phyloP scores from a whole-genome alignment of 257 asterid genomes.

The Coffea canephora region DNA sequence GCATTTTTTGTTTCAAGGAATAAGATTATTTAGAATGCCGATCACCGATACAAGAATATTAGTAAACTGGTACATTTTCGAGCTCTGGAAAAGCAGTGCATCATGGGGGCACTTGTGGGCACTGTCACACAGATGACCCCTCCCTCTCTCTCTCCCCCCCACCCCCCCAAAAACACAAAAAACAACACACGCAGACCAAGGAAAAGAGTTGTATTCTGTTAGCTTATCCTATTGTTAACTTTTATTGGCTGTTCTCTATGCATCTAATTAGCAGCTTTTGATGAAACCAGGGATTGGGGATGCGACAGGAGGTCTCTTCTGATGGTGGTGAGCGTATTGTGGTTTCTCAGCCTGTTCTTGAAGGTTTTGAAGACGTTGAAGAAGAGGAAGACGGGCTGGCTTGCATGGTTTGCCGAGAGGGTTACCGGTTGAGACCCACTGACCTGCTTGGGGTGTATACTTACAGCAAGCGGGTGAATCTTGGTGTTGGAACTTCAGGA shows the following conservation, averaged over 20 bases:
- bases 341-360: conserved; percentile 78
- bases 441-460: conserved; percentile 87
- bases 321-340: conserved; percentile 96
- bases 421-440: conserved; percentile 81
- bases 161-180: no score
- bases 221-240: not conserved
- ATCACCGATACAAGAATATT: not conserved
- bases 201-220: not conserved
- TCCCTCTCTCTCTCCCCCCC: not conserved
- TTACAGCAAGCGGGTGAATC: conserved; percentile 91
- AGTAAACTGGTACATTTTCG: not conserved
- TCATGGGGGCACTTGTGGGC: not conserved
- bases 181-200: not conserved
- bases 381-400: conserved; percentile 96
- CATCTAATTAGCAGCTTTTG: conserved; percentile 15
- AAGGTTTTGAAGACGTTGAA: conserved; percentile 91
- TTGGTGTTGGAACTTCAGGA: conserved; percentile 84
- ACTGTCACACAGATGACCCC: not conserved
- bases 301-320: conserved; percentile 74
- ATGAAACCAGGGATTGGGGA: conserved; percentile 75
- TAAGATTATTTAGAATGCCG: not conserved
- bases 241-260: not conserved
- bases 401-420: conserved; percentile 99
- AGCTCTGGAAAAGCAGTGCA: not conserved
- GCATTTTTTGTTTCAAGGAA: not conserved